Evolutionary conservation across 805 yeast genomes (phyloP).

Genomic region (Candida ficus): DNA sequence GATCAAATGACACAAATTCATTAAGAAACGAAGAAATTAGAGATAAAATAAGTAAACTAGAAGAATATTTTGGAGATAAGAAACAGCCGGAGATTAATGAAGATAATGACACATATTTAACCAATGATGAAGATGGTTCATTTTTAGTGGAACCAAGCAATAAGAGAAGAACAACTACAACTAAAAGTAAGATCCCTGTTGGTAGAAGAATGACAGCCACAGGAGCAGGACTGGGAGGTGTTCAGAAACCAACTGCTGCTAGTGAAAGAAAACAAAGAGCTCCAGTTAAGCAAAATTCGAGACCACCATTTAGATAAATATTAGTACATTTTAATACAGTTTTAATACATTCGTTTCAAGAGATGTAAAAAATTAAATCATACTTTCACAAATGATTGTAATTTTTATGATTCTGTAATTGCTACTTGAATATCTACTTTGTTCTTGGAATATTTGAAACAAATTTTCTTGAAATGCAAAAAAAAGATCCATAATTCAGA

Average conservation of each 20-base stretch:
- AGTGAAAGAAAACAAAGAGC: slow-evolving; percentile 18
- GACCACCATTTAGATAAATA: slow-evolving; percentile 23
- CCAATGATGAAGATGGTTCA: slow-evolving; percentile 28
- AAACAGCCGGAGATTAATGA: not conserved
- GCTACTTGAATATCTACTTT: too few species aligned
- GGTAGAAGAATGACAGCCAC: slow-evolving; percentile 7
- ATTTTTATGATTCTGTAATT: too few species aligned
- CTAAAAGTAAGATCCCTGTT: slow-evolving; percentile 12
- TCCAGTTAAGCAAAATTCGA: slow-evolving; percentile 12
- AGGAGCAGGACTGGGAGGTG: slow-evolving; percentile 7
- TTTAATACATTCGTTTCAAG: too few species aligned
- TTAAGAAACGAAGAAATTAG: slow-evolving; percentile 15
- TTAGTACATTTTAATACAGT: too few species aligned
- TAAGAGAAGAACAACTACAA: slow-evolving; percentile 8
- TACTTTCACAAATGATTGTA: too few species aligned
- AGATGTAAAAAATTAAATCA: too few species aligned
- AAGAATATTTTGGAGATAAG: slow-evolving; percentile 14
- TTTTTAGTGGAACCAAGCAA: slow-evolving; percentile 24
- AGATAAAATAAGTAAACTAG: slow-evolving; percentile 18
- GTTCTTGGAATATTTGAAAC: too few species aligned
- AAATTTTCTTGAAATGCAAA: too few species aligned
- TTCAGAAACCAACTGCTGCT: slow-evolving; percentile 19
- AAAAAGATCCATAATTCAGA: too few species aligned
- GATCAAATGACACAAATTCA: slow-evolving; percentile 7
- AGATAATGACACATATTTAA: slow-evolving; percentile 26